Base-by-base conservation (phyloP, 495 filamentous ascomycete species). In the Hypomontagnella monticulosa region DNA sequence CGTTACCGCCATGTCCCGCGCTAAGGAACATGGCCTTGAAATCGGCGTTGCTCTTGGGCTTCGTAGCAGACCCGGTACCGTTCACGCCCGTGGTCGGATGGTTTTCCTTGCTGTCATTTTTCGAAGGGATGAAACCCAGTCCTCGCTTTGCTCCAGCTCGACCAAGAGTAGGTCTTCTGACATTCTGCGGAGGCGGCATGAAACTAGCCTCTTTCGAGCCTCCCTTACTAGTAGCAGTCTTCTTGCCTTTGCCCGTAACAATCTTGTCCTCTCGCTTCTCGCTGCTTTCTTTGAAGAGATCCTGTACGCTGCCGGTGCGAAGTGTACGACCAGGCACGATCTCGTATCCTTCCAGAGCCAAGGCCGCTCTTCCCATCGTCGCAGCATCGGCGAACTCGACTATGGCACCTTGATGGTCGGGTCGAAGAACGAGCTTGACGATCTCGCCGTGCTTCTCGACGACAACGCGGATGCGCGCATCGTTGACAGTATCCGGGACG, bases 361-460 rank as follows among this genome's bases (percentile, higher is more conserved):
- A 71, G 0, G 85, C 79, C 0, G 93, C 93, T 73, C 88, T 90
- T 38, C 93, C 93, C 3, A 88, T 89, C 54, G 87, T 82, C 3
- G 86, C 78, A 8, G 89, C 81, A 62, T 91, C 87, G 8, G 77
- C 79, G 70, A 88, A 97, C 71, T 98, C 95, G 41, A 97, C 81
- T 49, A 93, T 88, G 8, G 93, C 95, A n/a, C 95, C 94, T 64
- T 88, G 85, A 58, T 95, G 90, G 49, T 91, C 85, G 1, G 92
- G 92, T 37, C 89, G 87, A 2, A 93, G 81, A 4, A 85, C 79
- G 4, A 85, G 71, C 63, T 93, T 93, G 70, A 89, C 84, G 1
- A 84, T 82, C 1, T 81, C 60, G 33, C 89, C 88, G 34, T 89
- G 84, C 9, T 84, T 83, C 58, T 91, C 88, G 7, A 88, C 84